Conservation (phyloP, 1,284 basidiomycete species). For the Cronartium ribicola region DNA sequence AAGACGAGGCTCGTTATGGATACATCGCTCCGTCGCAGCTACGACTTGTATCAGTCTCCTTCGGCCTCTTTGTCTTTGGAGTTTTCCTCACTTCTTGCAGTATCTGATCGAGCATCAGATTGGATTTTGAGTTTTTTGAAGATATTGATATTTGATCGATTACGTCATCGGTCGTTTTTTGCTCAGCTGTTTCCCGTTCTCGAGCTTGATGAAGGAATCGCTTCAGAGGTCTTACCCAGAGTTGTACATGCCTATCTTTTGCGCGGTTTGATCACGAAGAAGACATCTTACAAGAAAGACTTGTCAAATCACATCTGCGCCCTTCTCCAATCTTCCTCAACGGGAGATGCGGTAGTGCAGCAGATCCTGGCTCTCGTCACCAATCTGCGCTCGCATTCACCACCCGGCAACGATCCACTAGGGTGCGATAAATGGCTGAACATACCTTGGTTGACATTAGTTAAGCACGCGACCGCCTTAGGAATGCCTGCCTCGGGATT, state of each 20-base stretch:
- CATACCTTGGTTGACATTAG: slow-evolving; percentile 70
- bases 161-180: slow-evolving; percentile 56
- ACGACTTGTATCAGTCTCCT: neutral
- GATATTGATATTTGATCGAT: slow-evolving; percentile 23
- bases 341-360: slow-evolving; percentile 57
- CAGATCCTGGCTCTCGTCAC: slow-evolving; percentile 73
- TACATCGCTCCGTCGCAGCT: neutral
- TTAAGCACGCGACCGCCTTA: slow-evolving; percentile 68
- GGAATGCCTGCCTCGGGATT: slow-evolving; percentile 82
- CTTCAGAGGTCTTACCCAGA: slow-evolving; percentile 66
- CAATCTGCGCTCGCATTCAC: slow-evolving; percentile 68
- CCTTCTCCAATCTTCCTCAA: slow-evolving; percentile 45
- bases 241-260: slow-evolving; percentile 68
- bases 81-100: slow-evolving; percentile 10
- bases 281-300: slow-evolving; percentile 1
- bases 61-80: neutral
- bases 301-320: slow-evolving; percentile 26
- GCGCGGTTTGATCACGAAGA: slow-evolving; percentile 43
- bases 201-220: slow-evolving; percentile 59
- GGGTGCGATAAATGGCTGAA: slow-evolving; percentile 75
- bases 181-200: slow-evolving; percentile 64
- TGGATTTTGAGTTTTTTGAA: slow-evolving; percentile 31
- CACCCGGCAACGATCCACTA: slow-evolving; percentile 58
- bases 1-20: slow-evolving; percentile 11
- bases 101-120: slow-evolving; percentile 9